A percentile compares a stretch with the other conserved stretches of the same genome.
These are phyloP conservation scores for Verticillium tricorpus DNA, from an alignment of 2,329 filamentous ascomycete species.

Conservation along the genomic window DNA sequence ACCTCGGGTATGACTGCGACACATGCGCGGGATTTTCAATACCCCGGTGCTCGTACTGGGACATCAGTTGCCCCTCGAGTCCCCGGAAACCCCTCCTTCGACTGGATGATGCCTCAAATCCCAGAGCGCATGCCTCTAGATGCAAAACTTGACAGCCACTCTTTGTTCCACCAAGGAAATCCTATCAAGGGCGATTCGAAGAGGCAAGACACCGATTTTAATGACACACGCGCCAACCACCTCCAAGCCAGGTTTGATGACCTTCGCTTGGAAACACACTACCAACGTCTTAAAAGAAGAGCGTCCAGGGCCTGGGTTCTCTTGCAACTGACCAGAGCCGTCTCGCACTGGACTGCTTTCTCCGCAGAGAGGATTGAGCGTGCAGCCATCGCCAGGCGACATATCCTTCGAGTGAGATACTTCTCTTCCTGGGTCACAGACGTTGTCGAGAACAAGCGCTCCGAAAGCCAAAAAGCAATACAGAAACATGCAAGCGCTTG, in stretches of 20 bases:
- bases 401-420: slow-evolving; percentile 57
- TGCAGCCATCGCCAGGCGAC: slow-evolving; percentile 63
- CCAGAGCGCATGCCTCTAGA: too few species aligned
- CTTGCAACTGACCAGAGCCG: slow-evolving; percentile 8
- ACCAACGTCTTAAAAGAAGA: slow-evolving; percentile 1
- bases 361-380: slow-evolving; percentile 61
- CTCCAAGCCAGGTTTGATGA: neutral
- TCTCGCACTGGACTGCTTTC: slow-evolving; percentile 55
- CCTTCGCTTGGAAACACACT: neutral
- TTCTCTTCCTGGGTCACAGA: slow-evolving; percentile 17
- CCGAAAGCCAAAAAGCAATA: slow-evolving; percentile 1
- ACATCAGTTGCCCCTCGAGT: too few species aligned
- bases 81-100: too few species aligned
- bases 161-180: neutral
- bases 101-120: too few species aligned
- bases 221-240: neutral
- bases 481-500: neutral
- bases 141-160: neutral
- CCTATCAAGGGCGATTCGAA: too few species aligned
- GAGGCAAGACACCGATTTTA: neutral
- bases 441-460: slow-evolving; percentile 7
- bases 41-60: too few species aligned
- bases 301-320: slow-evolving; percentile 7
- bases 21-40: too few species aligned
- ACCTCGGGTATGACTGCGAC: too few species aligned